A percentile compares a stretch with the other conserved stretches of the same genome.
Evolutionary conservation across 2,329 filamentous ascomycete genomes (phyloP).

Genomic region (Epichloe hybrida): DNA sequence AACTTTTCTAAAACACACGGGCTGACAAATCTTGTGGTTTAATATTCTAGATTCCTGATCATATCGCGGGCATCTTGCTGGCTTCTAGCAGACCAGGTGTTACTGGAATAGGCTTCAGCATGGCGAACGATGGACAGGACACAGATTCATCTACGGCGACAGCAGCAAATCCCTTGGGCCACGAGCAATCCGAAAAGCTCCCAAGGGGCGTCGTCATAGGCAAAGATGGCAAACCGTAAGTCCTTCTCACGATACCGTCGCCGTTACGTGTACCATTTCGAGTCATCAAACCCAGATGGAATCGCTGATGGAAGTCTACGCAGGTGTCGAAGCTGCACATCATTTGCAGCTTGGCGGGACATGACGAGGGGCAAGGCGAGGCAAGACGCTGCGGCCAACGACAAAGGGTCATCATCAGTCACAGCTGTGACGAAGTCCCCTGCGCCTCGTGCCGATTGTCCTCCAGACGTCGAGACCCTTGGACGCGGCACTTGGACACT

Average conservation of each 20-base stretch:
- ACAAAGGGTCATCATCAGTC: conserved; percentile 7
- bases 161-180: conserved; percentile 8
- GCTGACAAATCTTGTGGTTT: background rate
- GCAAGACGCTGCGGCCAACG: conserved; percentile 5
- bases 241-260: conserved; percentile 6
- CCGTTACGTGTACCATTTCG: background rate
- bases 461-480: conserved; percentile 76
- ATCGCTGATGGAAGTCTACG: background rate
- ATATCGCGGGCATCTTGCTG: background rate
- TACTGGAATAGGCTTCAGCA: conserved; percentile 9
- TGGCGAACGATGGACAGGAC: conserved; percentile 26
- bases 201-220: conserved; percentile 63
- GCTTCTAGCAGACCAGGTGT: background rate
- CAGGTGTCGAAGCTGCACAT: conserved; percentile 22
- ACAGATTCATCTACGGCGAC: conserved; percentile 11
- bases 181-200: conserved; percentile 36
- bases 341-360: conserved; percentile 16
- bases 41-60: background rate
- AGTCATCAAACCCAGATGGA: background rate
- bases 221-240: conserved; percentile 75
- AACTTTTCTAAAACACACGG: background rate
- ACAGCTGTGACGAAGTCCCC: conserved; percentile 21
- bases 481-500: conserved; percentile 88
- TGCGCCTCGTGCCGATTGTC: conserved; percentile 52
- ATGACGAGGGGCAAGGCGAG: conserved; percentile 16